Base-by-base conservation (phyloP, 2,329 filamentous ascomycete genomes). In the Pestalotiopsis sp. region DNA sequence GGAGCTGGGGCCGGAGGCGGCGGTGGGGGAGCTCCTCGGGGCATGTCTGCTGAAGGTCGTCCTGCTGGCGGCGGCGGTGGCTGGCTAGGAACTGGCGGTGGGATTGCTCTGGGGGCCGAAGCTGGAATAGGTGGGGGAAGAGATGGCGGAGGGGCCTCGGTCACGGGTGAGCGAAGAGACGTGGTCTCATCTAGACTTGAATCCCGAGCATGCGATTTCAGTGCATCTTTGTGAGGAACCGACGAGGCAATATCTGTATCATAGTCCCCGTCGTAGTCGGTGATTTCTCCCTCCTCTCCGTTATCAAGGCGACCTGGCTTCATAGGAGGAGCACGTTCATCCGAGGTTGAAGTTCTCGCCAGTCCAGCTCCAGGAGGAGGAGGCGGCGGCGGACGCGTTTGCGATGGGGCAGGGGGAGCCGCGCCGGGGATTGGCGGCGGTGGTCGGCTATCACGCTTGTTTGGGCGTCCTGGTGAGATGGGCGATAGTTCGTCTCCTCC, bases 221-320 rank as follows among this genome's bases (percentile, higher is more conserved):
- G 81, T 0, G 95, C 95, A 81, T 97, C 95, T 80, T 97, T 98
- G 80, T 97, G 94, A 68, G 93, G 93, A n/a, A 90, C 94, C 11
- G 93, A 92, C n/a, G 95, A 93, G 1, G 92, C 95, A 77, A 98
- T 98, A 78, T 98, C 96, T 6, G 96, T 98, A 75, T 98, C 96
- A 78, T 98, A 98, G 77, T 98, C 96, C 6, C 95, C 96, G 78
- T 99, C 96, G 76, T 98, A 98, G 77, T 98, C 95, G 0, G 94
- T 97, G 41, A 94, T 87, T 75, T 97, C 94, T 69, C 92, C 93
- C 69, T 92, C 91, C 31, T 90, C 91, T 14, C 91, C 91, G 39
- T 82, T 86, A 70, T 83, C 83, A 68, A 82, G 79, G 11, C 76
- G 73, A 12, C 80, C 80, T 70, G 85, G 76, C 27, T 74, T 76